These are phyloP conservation scores for Fragilariopsis cylindrus DNA, from an alignment of 108 stramenopile species.

Conservation along the genomic window DNA sequence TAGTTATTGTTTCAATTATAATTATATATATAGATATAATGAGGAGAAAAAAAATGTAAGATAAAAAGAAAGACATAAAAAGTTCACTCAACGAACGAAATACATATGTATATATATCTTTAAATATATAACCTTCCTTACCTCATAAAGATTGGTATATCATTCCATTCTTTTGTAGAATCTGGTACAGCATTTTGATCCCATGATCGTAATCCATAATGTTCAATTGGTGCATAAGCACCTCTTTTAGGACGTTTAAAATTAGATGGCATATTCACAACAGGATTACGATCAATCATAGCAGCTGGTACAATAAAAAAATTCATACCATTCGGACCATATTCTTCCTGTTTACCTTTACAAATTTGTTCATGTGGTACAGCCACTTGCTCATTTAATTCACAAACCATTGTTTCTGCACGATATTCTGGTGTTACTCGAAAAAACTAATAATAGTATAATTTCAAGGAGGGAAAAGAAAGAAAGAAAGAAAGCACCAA, in stretches of 20 bases:
- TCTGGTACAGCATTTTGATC: slow-evolving; percentile 17
- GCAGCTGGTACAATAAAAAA: slow-evolving; percentile 33
- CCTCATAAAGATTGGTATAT: slow-evolving; percentile 32
- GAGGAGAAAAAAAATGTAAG: too few species aligned
- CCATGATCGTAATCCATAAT: slow-evolving; percentile 33
- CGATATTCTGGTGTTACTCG: slow-evolving; percentile 37
- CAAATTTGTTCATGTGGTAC: slow-evolving; percentile 31
- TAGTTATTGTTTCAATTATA: too few species aligned
- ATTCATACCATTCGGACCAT: slow-evolving; percentile 26
- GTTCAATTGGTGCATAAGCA: slow-evolving; percentile 19
- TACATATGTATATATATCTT: too few species aligned
- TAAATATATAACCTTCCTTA: background rate
- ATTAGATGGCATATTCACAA: slow-evolving; percentile 29
- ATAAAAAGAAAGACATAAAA: too few species aligned
- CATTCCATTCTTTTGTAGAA: slow-evolving; percentile 24
- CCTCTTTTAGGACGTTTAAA: slow-evolving; percentile 6
- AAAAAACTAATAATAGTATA: slow-evolving; percentile 13
- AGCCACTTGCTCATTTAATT: slow-evolving; percentile 1
- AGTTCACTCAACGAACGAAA: too few species aligned
- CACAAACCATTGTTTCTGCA: slow-evolving; percentile 30
- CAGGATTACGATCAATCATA: background rate
- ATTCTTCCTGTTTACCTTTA: slow-evolving; percentile 2
- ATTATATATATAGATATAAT: too few species aligned
- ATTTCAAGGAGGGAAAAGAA: background rate
- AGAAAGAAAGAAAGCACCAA: background rate